phyloP scores from a whole-genome alignment of 177 flowering plant genomes.

The Telopea speciosissima region DNA sequence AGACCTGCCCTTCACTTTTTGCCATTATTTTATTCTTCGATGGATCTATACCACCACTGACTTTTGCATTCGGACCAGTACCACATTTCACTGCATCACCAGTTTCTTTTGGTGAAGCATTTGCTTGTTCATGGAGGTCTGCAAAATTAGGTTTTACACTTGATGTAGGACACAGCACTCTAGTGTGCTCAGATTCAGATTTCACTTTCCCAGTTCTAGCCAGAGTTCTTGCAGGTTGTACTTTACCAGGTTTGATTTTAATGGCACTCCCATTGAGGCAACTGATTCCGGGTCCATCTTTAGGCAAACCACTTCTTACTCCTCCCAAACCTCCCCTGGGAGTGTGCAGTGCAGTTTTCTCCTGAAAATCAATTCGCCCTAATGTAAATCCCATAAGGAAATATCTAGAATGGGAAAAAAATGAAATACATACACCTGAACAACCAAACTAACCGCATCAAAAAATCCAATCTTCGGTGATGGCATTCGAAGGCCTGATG shows the following conservation, averaged over 20 bases:
- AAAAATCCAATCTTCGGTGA: constrained; percentile 88
- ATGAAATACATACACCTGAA: neutral
- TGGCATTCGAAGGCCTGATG: constrained; percentile 79
- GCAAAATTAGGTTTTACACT: neutral
- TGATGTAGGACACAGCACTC: constrained; percentile 11
- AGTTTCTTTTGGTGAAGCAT: constrained; percentile 8
- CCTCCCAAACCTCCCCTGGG: constrained; percentile 26
- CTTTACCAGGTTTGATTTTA: constrained; percentile 30
- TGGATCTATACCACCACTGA: constrained; percentile 2
- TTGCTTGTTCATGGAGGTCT: neutral
- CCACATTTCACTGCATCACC: neutral
- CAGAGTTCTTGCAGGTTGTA: constrained; percentile 24
- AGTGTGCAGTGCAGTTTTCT: constrained; percentile 27
- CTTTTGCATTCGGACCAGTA: constrained; percentile 10
- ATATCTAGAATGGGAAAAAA: neutral
- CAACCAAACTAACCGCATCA: constrained; percentile 59
- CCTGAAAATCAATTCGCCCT: constrained; percentile 21
- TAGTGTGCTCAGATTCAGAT: constrained; percentile 9
- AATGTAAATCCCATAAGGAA: neutral
- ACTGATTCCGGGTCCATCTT: constrained; percentile 14
- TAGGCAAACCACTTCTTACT: constrained; percentile 13
- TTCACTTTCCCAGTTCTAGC: constrained; percentile 12
- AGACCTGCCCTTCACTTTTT: constrained; percentile 5
- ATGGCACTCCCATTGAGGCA: constrained; percentile 22
- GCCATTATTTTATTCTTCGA: constrained; percentile 3